These are phyloP conservation scores for Carpinus viminea DNA, from an alignment of 306 rosid genomes.

Conservation along the genomic window DNA sequence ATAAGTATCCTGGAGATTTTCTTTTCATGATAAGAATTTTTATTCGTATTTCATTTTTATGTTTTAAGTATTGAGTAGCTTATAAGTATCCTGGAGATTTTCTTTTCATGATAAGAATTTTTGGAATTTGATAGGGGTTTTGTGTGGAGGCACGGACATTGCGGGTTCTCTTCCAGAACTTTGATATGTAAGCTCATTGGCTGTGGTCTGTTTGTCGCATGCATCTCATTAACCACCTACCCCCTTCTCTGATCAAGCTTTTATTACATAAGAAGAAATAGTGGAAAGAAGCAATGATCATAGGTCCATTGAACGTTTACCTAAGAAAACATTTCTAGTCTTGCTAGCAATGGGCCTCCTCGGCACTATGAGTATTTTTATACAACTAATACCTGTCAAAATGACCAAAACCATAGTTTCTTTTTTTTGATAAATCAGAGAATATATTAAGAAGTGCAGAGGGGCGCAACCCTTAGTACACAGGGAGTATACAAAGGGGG, in stretches of 20 bases:
- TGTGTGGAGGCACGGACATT: constrained; percentile 92
- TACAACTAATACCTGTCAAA: neutral
- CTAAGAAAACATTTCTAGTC: neutral
- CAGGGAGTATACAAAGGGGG: too few species aligned
- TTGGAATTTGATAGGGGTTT: constrained; percentile 70
- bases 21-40: constrained; percentile 15
- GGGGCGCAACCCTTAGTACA: too few species aligned
- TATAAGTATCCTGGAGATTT: neutral
- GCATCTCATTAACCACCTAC: neutral
- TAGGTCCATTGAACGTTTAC: constrained; percentile 3
- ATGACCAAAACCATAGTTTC: neutral
- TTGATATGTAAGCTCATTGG: constrained; percentile 76
- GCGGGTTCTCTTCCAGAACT: constrained; percentile 83
- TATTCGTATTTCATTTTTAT: constrained; percentile 8
- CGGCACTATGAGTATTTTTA: neutral
- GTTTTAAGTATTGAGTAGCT: constrained; percentile 23
- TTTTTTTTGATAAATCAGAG: too few species aligned
- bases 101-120: constrained; percentile 26
- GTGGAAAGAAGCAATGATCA: neutral
- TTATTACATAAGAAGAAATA: neutral
- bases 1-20: neutral
- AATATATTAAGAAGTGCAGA: too few species aligned
- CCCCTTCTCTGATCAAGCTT: neutral
- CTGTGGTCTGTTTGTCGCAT: constrained; percentile 15
- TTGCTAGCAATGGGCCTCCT: neutral